These are phyloP conservation scores for Acanthamoeba lenticulata DNA, from an alignment of 208 protist species.

Conservation along the genomic window DNA sequence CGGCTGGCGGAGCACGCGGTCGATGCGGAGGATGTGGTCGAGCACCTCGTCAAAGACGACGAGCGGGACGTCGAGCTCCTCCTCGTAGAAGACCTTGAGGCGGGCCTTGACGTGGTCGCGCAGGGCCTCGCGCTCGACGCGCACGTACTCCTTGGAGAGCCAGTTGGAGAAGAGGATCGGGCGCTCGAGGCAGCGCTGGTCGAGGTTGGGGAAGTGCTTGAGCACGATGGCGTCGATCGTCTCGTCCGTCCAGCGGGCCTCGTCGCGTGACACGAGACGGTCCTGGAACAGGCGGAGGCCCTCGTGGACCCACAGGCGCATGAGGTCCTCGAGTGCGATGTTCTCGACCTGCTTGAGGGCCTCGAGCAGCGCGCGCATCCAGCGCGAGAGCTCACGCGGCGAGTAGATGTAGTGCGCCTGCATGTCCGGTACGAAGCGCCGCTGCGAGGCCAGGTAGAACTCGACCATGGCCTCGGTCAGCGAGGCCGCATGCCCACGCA, in stretches of 20 bases:
- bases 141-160: slow-evolving; percentile 92
- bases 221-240: slow-evolving; percentile 86
- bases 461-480: slow-evolving; percentile 96
- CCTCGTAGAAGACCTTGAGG: slow-evolving; percentile 96
- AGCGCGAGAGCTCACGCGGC: slow-evolving; percentile 98
- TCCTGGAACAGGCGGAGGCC: slow-evolving; percentile 96
- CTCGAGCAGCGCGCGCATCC: slow-evolving; percentile 97
- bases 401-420: slow-evolving; percentile 99
- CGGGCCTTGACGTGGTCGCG: slow-evolving; percentile 91
- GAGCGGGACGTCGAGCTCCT: slow-evolving; percentile 97
- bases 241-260: slow-evolving; percentile 95
- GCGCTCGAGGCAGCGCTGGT: slow-evolving; percentile 83
- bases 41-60: slow-evolving; percentile 98
- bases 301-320: slow-evolving; percentile 97
- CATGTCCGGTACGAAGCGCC: slow-evolving; percentile 93
- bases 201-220: slow-evolving; percentile 90
- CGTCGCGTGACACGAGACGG: slow-evolving; percentile 93
- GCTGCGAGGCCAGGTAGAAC: slow-evolving; percentile 94
- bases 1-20: slow-evolving; percentile 98
- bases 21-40: slow-evolving; percentile 98
- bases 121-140: slow-evolving; percentile 92
- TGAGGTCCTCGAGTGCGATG: slow-evolving; percentile 86
- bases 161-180: slow-evolving; percentile 97
- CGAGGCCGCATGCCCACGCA: slow-evolving; percentile 82
- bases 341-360: slow-evolving; percentile 87